These are phyloP conservation scores for Cytospora leucostoma DNA, from an alignment of 2,329 filamentous ascomycete genomes.

Conservation along the genomic window DNA sequence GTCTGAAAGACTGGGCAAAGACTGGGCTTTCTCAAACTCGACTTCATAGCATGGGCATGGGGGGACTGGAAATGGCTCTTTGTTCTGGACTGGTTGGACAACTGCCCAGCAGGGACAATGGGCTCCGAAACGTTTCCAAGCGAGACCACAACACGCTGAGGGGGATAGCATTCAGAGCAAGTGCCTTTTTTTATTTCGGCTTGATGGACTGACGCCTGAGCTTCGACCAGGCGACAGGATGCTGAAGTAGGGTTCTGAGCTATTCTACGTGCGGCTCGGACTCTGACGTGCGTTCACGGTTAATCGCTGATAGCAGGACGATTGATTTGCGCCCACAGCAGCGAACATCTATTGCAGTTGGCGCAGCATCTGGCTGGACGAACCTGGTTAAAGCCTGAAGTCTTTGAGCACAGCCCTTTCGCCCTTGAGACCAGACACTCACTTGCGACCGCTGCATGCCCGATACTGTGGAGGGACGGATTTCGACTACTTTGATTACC, in stretches of 20 bases:
- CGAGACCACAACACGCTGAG: conserved; percentile 9
- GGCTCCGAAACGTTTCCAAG: background rate
- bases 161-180: conserved; percentile 3
- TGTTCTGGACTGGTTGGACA: background rate
- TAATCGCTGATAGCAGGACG: conserved; percentile 5
- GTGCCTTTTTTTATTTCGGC: conserved; percentile 3
- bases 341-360: background rate
- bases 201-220: conserved; percentile 7
- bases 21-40: background rate
- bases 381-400: background rate
- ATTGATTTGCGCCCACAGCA: background rate
- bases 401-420: background rate
- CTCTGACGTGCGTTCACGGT: conserved; percentile 5
- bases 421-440: background rate
- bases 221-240: conserved; percentile 3
- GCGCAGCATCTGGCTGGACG: background rate
- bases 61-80: background rate
- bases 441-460: conserved; percentile 3
- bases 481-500: background rate
- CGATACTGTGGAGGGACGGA: background rate
- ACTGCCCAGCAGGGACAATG: conserved; percentile 1
- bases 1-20: background rate
- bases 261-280: conserved; percentile 4
- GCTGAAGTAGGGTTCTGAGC: conserved; percentile 2
- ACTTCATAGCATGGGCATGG: background rate